Conservation (phyloP, 2,329 filamentous ascomycete species). For the Paracoccidioides lutzii region DNA sequence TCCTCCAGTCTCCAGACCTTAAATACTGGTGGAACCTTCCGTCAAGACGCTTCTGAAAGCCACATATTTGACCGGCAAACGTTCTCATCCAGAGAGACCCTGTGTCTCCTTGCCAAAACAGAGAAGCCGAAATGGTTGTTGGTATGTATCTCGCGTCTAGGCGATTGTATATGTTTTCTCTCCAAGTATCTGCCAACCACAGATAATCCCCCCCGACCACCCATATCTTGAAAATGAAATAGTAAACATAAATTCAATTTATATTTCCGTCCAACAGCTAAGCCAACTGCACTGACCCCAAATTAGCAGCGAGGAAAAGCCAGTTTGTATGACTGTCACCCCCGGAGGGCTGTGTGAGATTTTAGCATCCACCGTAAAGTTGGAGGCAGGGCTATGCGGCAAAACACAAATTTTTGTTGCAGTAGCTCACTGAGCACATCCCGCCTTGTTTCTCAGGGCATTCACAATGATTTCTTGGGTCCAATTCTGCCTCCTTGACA, state of each 20-base stretch:
- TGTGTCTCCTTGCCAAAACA: constrained; percentile 48
- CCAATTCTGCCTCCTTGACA: background rate
- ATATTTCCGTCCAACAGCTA: background rate
- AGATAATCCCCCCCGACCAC: constrained; percentile 39
- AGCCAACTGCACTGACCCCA: constrained; percentile 3
- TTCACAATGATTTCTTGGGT: background rate
- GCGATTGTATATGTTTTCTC: background rate
- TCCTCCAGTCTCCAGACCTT: too few species aligned
- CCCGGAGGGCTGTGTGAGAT: constrained; percentile 61
- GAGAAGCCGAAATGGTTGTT: constrained; percentile 51
- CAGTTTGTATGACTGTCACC: constrained; percentile 60
- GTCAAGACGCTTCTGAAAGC: background rate
- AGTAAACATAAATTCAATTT: constrained; percentile 25
- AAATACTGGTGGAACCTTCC: background rate
- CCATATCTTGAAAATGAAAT: constrained; percentile 63
- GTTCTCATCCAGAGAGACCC: constrained; percentile 51
- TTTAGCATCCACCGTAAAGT: constrained; percentile 72
- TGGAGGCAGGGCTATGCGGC: constrained; percentile 47
- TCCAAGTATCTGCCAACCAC: constrained; percentile 6
- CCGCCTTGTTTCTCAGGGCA: background rate
- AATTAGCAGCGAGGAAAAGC: constrained; percentile 57
- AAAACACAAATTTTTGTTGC: background rate
- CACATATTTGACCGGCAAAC: constrained; percentile 17
- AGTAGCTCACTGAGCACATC: background rate
- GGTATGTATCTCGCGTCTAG: constrained; percentile 30